These are phyloP conservation scores for Pseudocercospora eumusae DNA, from an alignment of 2,329 filamentous ascomycete genomes.

Conservation along the genomic window DNA sequence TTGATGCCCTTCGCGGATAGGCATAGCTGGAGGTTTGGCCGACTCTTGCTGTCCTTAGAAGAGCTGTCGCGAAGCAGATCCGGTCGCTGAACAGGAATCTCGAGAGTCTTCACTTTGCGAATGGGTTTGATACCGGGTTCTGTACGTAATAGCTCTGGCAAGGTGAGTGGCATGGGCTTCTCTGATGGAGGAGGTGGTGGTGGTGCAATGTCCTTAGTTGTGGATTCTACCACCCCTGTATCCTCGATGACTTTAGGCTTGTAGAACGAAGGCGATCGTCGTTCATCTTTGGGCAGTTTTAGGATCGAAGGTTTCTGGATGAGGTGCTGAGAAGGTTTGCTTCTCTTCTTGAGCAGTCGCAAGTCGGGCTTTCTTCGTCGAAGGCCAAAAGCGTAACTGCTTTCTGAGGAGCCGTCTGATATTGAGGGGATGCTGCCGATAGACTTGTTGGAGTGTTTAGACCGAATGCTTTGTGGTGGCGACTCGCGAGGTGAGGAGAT, in stretches of 20 bases:
- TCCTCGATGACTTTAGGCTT: conserved; percentile 37
- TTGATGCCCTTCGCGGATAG: conserved; percentile 3
- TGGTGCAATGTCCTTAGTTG: conserved; percentile 16
- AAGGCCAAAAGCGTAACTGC: conserved; percentile 34
- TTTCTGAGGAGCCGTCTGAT: conserved; percentile 27
- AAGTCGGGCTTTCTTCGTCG: conserved; percentile 30
- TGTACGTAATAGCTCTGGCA: conserved; percentile 16
- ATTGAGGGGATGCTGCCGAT: conserved; percentile 20
- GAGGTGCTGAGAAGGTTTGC: conserved; percentile 33
- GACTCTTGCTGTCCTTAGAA: conserved; percentile 2
- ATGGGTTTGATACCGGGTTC: conserved; percentile 20
- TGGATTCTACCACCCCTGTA: conserved; percentile 23
- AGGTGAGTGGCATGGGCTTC: conserved; percentile 17
- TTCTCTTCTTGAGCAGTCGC: conserved; percentile 35
- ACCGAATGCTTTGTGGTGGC: conserved; percentile 21
- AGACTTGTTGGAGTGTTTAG: conserved; percentile 15
- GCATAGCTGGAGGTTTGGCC: conserved; percentile 5
- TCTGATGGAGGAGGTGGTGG: conserved; percentile 10
- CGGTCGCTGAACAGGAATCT: neutral
- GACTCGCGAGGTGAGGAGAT: conserved; percentile 3
- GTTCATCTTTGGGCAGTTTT: conserved; percentile 1
- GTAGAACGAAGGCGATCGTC: conserved; percentile 32
- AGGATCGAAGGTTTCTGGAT: conserved; percentile 21
- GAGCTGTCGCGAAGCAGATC: neutral
- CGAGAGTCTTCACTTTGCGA: conserved; percentile 20